Evolutionary conservation across 2,329 filamentous ascomycete genomes (phyloP), one percentile per base, ranked within the genome.

Genomic region (Cyclaneusma minus): DNA sequence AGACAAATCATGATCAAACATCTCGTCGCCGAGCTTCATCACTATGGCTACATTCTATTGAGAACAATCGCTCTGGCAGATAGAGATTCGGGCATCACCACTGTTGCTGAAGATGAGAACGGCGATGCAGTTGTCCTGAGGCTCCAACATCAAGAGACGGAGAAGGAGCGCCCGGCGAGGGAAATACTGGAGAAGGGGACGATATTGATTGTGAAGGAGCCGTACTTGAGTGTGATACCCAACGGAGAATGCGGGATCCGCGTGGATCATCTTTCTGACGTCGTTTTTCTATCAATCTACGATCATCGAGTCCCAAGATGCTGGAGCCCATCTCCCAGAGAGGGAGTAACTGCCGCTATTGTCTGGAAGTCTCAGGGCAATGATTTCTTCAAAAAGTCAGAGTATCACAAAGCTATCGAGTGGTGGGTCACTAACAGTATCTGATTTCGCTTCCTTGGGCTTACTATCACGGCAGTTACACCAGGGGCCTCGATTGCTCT

Each of bases 221-320:
- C 64, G 0, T 69, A 56, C 35, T 53, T 68, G 35, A 63, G 58
- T 33, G 16, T 39, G 1, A 47, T 48, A 13, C 41, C 38, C 0
- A 41, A 55, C 15, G 54, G 54, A 3, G 24, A 43, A 0, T 62
- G 60, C 38, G 49, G 44, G 0, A 17, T 70, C 13, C 51, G 62
- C 5, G 57, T 67, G 5, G 64, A 70, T 30, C 64, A 70, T 37
- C 36, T 59, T 10, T 56, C 53, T 10, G 64, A 70, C 29, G 34
- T 68, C 11, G 32, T 55, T 3, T 50, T 47, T 31, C 30, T 65
- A 3, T 27, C 44, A 1, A 26, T 35, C 0, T 23, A 36, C 11
- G 52, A 64, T 21, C 26, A 43, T n/a, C 48, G 41, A 4, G 39
- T 64, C 8, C 61, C 60, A 1, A 13, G 21, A 2, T 24, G 29